Percentiles rank a stretch among this genome's conserved stretches.
Evolutionary conservation across 495 filamentous ascomycete genomes (phyloP).

Genomic region (Annulohypoxylon moriforme): DNA sequence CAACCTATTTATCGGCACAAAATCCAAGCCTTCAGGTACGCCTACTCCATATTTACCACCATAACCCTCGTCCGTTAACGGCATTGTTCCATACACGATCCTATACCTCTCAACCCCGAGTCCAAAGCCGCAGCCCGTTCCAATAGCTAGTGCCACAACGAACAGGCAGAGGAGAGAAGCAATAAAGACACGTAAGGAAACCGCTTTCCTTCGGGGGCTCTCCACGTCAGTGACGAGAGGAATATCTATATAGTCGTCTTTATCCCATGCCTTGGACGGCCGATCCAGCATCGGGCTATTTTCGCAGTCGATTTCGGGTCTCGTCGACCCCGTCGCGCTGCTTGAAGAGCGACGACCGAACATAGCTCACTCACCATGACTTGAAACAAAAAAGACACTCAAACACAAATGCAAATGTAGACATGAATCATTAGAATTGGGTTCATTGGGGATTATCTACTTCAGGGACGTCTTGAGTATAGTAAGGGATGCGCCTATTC

Average conservation of each 20-base stretch:
- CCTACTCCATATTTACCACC: conserved; percentile 24
- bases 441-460: conserved; percentile 11
- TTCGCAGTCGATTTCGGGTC: conserved; percentile 23
- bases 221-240: not conserved
- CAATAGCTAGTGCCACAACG: conserved; percentile 27
- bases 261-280: conserved; percentile 22
- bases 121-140: conserved; percentile 42
- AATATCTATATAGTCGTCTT: conserved; percentile 13
- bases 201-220: conserved; percentile 6
- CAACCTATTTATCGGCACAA: conserved; percentile 32
- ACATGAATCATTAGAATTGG: not conserved
- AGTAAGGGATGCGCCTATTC: conserved; percentile 31
- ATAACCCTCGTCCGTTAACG: conserved; percentile 6
- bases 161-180: conserved; percentile 30
- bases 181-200: conserved; percentile 37
- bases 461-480: not conserved
- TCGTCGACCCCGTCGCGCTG: conserved; percentile 26
- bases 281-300: conserved; percentile 11
- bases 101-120: conserved; percentile 24
- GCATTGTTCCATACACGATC: not conserved
- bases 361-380: conserved; percentile 26
- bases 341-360: conserved; percentile 23
- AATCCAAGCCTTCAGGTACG: conserved; percentile 19
- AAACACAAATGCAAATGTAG: not conserved
- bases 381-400: not conserved